Evolutionary conservation across 2,329 filamentous ascomycete species (phyloP), one percentile per base, ranked within the genome.

Genomic region (Aspergillus fijiensis): DNA sequence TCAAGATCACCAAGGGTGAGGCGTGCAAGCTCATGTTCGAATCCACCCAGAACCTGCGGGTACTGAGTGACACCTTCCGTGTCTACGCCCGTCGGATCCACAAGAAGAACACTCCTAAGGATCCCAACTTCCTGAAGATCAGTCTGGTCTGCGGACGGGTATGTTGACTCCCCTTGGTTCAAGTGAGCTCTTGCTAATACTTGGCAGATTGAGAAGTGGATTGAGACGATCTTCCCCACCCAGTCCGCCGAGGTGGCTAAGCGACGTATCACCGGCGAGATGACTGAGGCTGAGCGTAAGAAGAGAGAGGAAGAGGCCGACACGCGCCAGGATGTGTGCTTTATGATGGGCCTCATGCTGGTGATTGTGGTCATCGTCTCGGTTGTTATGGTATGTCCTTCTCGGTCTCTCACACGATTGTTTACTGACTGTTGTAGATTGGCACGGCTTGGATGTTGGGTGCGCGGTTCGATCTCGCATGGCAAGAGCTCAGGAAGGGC

Each of bases 1-100:
- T 99, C 80, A 99, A 99, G 81, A 97, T 99, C 77, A 94, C 91
- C 60, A 98, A 96, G 81, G 95, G 95, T 33, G 87, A 94, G 67
- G 93, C 95, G 42, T 98, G 95, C 76, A 84, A 89, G 67, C 82
- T 98, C 69, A 98, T 99, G 95, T 84, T 88, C 63, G 87, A 96
- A 70, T 96, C 91, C 11, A 96, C 94, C 6, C 94, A 98, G 74
- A 97, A 97, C 74, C 82, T 98, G 55, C 84, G 84, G 58, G 81
- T 90, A 1, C 86, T 96, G 4, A 96, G 90, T 74, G 88, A 92
- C 5, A 85, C 92, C 12, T 98, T 98, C 83, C 85, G 86, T 70
- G 82, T 78, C 68, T 96, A 96, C 70, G 82, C 86, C 9, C 87
- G 90, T 68, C 87, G 85, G 75, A 98, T 99, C 75, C 89, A 93